Base-by-base conservation (phyloP, 1,139 yeast genomes). In the Candida frijolesensis region DNA sequence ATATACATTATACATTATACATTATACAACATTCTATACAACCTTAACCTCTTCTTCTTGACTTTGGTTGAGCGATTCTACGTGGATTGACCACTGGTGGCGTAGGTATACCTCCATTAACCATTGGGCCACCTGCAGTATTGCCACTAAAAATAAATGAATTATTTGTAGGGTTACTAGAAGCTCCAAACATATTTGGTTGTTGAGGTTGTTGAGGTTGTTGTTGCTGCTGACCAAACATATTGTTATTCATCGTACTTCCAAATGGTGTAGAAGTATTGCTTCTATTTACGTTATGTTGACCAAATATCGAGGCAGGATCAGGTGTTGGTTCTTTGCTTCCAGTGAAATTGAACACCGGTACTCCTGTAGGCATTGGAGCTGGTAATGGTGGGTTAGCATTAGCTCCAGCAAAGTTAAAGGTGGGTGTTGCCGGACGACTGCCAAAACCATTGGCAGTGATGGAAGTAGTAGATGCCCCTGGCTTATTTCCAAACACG, bases 1-100 rank as follows among this genome's bases (percentile, higher is more conserved):
- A 34, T 34, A 38, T 16, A 38, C 41, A 19, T n/a, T 19, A 11
- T 25, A 38, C 41, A 19, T n/a, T 19, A 11, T 25, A 39, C 12
- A 39, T 12, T 38, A 38, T 11, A 39, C 12, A 39, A 4, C 11
- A 1, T 22, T 39, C n/a, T 37, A 37, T 37, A 37, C 40, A 39
- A 39, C 18, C n/a, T 19, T 25, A 25, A 6, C 29, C 29, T 25
- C 66, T 59, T 54, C 72, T 61, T 58, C 74, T 63, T 49, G 60
- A 60, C 49, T 71, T 60, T 58, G 69, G 68, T 45, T 63, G 68
- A 12, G 68, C 67, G 35, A 68, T 63, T 51, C 64, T 65, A 22
- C 72, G 57, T 42, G 62, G 62, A 38, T 64, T 57, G 42, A 58
- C 60, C 57, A 22, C 54, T 51, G 57, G 54, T 9, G 53, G 54